phyloP scores from a whole-genome alignment of 257 asterid genomes.

The Penstemon eatonii region DNA sequence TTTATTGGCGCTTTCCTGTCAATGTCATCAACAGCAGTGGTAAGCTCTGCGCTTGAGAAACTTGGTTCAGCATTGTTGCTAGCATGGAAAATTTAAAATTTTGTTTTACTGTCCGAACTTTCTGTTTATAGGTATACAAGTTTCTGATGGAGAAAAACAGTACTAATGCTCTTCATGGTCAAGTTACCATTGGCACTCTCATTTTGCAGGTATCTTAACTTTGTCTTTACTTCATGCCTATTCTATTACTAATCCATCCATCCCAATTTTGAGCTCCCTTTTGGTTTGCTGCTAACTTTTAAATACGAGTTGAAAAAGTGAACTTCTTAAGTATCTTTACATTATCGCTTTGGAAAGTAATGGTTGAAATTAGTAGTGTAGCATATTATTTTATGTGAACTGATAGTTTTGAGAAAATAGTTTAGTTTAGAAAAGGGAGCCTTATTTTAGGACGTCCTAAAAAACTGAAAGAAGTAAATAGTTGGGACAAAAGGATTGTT shows the following conservation, averaged over 20 bases:
- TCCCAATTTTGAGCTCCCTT: too few species aligned
- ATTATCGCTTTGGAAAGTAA: too few species aligned
- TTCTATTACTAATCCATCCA: slow-evolving; percentile 9
- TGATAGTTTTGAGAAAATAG: too few species aligned
- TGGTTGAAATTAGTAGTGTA: too few species aligned
- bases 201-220: slow-evolving; percentile 74
- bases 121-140: slow-evolving; percentile 43
- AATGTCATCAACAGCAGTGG: slow-evolving; percentile 99
- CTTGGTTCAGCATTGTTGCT: slow-evolving; percentile 27
- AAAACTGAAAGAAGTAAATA: too few species aligned
- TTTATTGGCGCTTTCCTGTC: slow-evolving; percentile 95
- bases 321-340: too few species aligned
- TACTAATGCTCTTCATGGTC: slow-evolving; percentile 89
- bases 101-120: slow-evolving; percentile 14
- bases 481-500: too few species aligned
- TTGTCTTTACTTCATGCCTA: slow-evolving; percentile 11
- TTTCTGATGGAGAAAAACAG: slow-evolving; percentile 89
- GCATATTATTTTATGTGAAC: too few species aligned
- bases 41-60: slow-evolving; percentile 34
- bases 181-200: slow-evolving; percentile 94
- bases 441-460: too few species aligned
- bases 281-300: too few species aligned
- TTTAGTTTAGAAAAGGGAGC: too few species aligned
- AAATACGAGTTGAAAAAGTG: too few species aligned
- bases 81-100: background rate